Base-by-base conservation (phyloP, 139 green algal genomes). In the Desmodesmus armatus region DNA sequence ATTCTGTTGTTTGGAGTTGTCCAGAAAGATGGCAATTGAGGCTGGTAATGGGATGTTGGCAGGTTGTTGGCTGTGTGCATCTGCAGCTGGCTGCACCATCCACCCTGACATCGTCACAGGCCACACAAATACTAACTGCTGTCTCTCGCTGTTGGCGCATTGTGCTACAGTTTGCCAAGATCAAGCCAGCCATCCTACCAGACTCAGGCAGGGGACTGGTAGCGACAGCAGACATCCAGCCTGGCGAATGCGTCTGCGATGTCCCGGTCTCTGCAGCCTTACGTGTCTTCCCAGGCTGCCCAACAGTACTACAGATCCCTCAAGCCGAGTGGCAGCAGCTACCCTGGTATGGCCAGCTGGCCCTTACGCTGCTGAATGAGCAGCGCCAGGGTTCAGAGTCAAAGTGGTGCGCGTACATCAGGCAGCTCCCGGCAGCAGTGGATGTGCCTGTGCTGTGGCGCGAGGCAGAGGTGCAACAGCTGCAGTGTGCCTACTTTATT, bases 391-490 rank as follows among this genome's bases (percentile, higher is more conserved):
- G 62, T 3, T 5, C 1, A 3, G 15, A 23, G 2, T 76, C 78
- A 65, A 58, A 62, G 63, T 84, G 39, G 65, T 27, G 62, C n/a
- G 78, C 63, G 19, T 75, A 75, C 43, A 31, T 77, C 2, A 27
- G 13, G 3, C 33, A 77, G 21, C 43, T 84, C 40, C 78, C 78
- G 27, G 60, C 17, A 21, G 19, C 51, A n/a, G 41, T 84, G 31
- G 78, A 84, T 37, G 43, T 84, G n/a, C 78, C 78, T 44, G 78
- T 27, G 27, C 29, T 84, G n/a, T 84, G 78, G 78, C 65, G n/a
- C 23, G 62, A 65, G 7, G 62, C 76, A 4, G 40, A 84, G 43
- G 17, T 76, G 39, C 39, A 66, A 43, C 78, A 84, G 62, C 41
- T 84, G 62, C 51, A 71, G 63, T 75, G 78, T 29, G 11, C 35